Evolutionary conservation across 2,329 filamentous ascomycete genomes (phyloP).

Genomic region (Tolypocladium sp.): DNA sequence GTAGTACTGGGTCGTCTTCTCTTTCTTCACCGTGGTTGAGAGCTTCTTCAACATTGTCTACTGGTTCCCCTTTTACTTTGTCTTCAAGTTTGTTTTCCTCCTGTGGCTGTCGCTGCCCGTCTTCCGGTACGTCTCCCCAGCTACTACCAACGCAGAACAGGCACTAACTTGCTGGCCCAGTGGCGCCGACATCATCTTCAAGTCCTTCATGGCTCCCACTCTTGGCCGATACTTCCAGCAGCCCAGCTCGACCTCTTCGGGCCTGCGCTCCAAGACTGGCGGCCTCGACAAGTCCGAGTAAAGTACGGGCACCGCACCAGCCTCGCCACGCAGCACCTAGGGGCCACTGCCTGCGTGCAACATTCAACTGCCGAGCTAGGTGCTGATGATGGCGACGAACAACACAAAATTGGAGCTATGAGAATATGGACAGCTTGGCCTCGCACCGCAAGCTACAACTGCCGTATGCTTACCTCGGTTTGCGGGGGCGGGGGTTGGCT

Average conservation of each 20-base stretch:
- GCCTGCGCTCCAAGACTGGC: slow-evolving; percentile 83
- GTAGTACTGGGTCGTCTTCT: slow-evolving; percentile 82
- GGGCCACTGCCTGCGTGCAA: neutral
- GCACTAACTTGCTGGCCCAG: slow-evolving; percentile 33
- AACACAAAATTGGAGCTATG: neutral
- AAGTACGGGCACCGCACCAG: slow-evolving; percentile 10
- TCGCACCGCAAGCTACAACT: neutral
- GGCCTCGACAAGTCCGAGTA: slow-evolving; percentile 63
- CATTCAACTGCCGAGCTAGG: neutral
- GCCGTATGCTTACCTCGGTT: neutral
- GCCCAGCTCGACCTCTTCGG: slow-evolving; percentile 65
- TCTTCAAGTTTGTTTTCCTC: slow-evolving; percentile 97
- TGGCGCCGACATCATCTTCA: slow-evolving; percentile 93
- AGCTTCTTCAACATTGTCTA: slow-evolving; percentile 77
- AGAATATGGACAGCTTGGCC: neutral
- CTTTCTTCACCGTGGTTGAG: slow-evolving; percentile 75
- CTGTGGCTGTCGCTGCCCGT: slow-evolving; percentile 96
- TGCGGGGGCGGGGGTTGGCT: neutral
- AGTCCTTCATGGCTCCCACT: slow-evolving; percentile 85
- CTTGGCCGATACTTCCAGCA: slow-evolving; percentile 82
- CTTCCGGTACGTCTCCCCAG: slow-evolving; percentile 61
- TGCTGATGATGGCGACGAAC: neutral
- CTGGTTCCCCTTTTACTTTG: slow-evolving; percentile 99
- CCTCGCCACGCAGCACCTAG: neutral
- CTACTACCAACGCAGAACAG: neutral